phyloP scores from a whole-genome alignment of 352 stramenopile species.

The Phytophthora podocarpi region DNA sequence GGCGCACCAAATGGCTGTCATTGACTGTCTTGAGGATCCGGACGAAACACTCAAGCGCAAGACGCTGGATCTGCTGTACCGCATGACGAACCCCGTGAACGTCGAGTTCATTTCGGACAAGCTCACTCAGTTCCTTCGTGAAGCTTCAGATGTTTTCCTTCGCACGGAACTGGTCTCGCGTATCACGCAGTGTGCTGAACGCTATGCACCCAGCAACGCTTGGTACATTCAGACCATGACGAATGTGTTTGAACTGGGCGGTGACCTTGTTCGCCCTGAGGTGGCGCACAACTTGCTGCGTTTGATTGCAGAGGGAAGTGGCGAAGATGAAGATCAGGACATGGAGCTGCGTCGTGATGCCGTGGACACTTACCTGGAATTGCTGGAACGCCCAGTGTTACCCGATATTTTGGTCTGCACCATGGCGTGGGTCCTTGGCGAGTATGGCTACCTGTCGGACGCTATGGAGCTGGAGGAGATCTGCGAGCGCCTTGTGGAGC shows the following conservation, averaged over 20 bases:
- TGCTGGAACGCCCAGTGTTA: constrained; percentile 95
- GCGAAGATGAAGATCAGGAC: constrained; percentile 96
- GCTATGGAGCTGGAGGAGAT: constrained; percentile 94
- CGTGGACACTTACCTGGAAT: constrained; percentile 96
- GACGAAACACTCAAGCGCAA: constrained; percentile 99
- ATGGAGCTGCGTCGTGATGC: constrained; percentile 96
- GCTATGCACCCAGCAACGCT: constrained; percentile 96
- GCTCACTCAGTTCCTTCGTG: constrained; percentile 95
- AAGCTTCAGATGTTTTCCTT: constrained; percentile 97
- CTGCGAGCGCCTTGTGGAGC: constrained; percentile 93
- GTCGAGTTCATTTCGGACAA: constrained; percentile 99
- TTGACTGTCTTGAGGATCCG: constrained; percentile 99
- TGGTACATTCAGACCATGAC: constrained; percentile 99
- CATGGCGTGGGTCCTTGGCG: constrained; percentile 98
- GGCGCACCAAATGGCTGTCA: constrained; percentile 99
- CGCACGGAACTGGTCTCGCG: constrained; percentile 96
- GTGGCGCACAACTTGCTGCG: constrained; percentile 98
- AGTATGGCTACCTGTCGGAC: constrained; percentile 98
- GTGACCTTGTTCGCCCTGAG: constrained; percentile 97
- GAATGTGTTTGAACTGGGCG: constrained; percentile 95
- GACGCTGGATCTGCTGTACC: constrained; percentile 95
- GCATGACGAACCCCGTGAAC: constrained; percentile 99
- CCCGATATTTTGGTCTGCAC: constrained; percentile 97
- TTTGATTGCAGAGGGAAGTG: constrained; percentile 97
- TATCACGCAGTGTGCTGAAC: constrained; percentile 98